These are phyloP conservation scores for Neocallimastix lanati DNA, from an alignment of 192 early-diverging fungal genomes.

Conservation along the genomic window DNA sequence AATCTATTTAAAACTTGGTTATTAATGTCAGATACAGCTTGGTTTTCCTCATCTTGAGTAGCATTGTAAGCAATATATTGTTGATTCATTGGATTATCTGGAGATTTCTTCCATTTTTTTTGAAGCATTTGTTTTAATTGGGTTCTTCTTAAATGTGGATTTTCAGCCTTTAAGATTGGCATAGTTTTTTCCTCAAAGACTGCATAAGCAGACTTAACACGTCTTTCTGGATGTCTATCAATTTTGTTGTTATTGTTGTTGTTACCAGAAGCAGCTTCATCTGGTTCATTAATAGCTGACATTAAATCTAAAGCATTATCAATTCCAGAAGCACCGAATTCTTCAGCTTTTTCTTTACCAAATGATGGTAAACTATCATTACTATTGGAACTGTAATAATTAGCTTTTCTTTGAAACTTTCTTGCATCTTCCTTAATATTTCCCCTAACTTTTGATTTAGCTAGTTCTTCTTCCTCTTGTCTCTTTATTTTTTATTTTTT, in stretches of 20 bases:
- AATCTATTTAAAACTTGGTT: constrained; percentile 29
- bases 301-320: constrained; percentile 74
- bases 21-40: constrained; percentile 19
- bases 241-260: constrained; percentile 8
- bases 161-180: constrained; percentile 53
- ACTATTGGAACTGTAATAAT: too few relatives aligned
- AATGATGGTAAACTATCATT: too few relatives aligned
- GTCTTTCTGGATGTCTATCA: constrained; percentile 77
- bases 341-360: too few relatives aligned
- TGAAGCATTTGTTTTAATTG: constrained; percentile 52
- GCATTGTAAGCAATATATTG: constrained; percentile 43
- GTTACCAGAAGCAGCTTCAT: too few relatives aligned
- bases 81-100: constrained; percentile 20
- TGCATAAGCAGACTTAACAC: constrained; percentile 54
- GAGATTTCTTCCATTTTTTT: constrained; percentile 60
- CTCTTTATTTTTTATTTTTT: too few relatives aligned
- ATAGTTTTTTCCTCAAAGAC: constrained; percentile 53
- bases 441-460: too few relatives aligned
- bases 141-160: constrained; percentile 54
- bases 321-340: constrained; percentile 47
- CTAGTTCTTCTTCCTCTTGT: too few relatives aligned
- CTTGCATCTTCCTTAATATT: too few relatives aligned
- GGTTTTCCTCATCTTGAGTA: constrained; percentile 34
- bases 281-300: constrained; percentile 11
- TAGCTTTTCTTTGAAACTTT: too few relatives aligned